Base-by-base conservation (phyloP, 2,329 filamentous ascomycete species). In the Scedosporium apiospermum region DNA sequence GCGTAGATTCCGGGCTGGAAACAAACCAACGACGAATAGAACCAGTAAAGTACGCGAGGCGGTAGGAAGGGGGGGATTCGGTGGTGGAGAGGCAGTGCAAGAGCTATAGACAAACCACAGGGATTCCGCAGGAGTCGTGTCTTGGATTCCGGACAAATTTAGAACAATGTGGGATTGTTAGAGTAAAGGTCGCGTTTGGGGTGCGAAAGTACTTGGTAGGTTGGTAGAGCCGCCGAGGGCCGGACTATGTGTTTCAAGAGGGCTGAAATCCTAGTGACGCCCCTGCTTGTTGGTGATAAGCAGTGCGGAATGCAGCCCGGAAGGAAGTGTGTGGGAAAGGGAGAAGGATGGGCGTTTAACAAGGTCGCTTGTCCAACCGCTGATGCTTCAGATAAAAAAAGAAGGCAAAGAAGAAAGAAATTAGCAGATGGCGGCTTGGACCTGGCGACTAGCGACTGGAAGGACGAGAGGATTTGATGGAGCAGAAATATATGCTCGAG, bases 121-220 rank as follows among this genome's bases (percentile, higher is more conserved):
- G 44, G 44, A 49, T 27, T 55, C 51, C 23, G 51, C 51, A 23
- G 23, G 18, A 55, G 23, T 55, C 7, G 51, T 55, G 51, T 55
- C 51, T 59, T 26, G 18, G 57, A 46, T n/a, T 59, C 42, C 44
- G 18, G 59, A 61, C 59, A 55, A 61, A 61, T 61, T 53, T 61
- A 61, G 59, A 61, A 61, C 59, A 61, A 46, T 23, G 51, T 23
- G 51, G 51, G 18, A 55, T 55, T 55, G 27, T 21, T 30, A 61
- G 58, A 60, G 34, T 27, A 12, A 44, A 14, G 58, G 58, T 34
- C 58, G 58, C 42, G 59, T 27, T 49, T 42, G 30, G 44, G 46
- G 59, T 42, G 44, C 59, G 59, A 26, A 55, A 61, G 44, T 61
- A 38, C 27, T 55, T 46, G n/a, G 44, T 53, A 59, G 21, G 49